Conservation (phyloP, 768 basidiomycete genomes). For the Mycena olivaceomarginata region DNA sequence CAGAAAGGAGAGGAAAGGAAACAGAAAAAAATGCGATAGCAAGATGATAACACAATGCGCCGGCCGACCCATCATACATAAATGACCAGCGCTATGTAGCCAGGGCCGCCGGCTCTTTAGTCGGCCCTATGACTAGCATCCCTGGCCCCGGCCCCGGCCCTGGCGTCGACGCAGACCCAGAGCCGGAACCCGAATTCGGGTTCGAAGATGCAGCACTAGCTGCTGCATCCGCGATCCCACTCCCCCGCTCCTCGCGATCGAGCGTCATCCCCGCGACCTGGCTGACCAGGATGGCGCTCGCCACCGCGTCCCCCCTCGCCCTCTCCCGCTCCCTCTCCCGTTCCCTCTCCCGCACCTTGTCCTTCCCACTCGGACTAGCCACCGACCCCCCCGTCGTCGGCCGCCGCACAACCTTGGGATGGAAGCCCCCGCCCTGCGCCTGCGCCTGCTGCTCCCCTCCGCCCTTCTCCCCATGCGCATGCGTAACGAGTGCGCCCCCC, state of each 20-base stretch:
- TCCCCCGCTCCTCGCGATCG: constrained; percentile 5
- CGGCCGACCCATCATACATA: background rate
- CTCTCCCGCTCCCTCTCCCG: constrained; percentile 23
- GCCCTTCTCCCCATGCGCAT: constrained; percentile 8
- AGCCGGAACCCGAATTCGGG: background rate
- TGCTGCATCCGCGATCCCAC: background rate
- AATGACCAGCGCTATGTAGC: constrained; percentile 11
- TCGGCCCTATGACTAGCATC: constrained; percentile 10
- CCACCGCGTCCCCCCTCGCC: constrained; percentile 34
- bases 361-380: background rate
- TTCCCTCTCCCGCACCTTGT: constrained; percentile 33
- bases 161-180: background rate
- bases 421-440: background rate
- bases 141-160: constrained; percentile 1
- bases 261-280: constrained; percentile 40
- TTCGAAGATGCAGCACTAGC: background rate
- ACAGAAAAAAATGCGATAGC: constrained; percentile 35
- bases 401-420: constrained; percentile 35
- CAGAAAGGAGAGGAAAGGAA: background rate
- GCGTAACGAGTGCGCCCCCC: constrained; percentile 48
- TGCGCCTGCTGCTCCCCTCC: background rate
- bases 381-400: constrained; percentile 28
- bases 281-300: constrained; percentile 35
- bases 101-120: constrained; percentile 30
- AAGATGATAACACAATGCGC: constrained; percentile 36